These are phyloP conservation scores for Gnomoniopsis sp. DNA, from an alignment of 2,329 filamentous ascomycete genomes.

Conservation along the genomic window DNA sequence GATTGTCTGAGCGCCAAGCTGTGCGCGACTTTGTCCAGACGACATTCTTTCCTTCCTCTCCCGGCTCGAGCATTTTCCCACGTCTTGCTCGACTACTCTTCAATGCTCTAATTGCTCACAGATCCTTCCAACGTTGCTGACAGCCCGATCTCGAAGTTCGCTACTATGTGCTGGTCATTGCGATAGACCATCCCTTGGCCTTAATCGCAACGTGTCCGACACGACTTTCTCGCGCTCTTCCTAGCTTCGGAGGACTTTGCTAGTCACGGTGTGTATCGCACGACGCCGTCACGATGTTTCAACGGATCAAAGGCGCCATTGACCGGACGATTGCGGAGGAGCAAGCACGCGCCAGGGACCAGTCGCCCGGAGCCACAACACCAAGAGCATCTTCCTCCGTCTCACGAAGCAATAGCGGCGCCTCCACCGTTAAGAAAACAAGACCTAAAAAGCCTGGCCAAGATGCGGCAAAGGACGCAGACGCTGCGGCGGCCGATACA, in stretches of 20 bases:
- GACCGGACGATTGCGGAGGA: conserved; percentile 88
- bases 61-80: too few relatives aligned
- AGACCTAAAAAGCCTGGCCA: conserved; percentile 41
- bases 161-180: not conserved
- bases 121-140: too few relatives aligned
- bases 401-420: conserved; percentile 31
- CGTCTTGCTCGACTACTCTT: too few relatives aligned
- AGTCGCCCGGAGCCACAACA: conserved; percentile 33
- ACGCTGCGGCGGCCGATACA: conserved; percentile 49
- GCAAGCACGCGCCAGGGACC: conserved; percentile 70
- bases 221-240: not conserved
- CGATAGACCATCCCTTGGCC: too few relatives aligned
- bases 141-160: not conserved
- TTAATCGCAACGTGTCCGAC: not conserved
- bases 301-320: conserved; percentile 82
- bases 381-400: conserved; percentile 39
- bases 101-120: too few relatives aligned
- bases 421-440: conserved; percentile 30
- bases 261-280: not conserved
- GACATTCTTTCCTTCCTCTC: too few relatives aligned
- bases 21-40: too few relatives aligned
- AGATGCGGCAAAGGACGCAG: conserved; percentile 28
- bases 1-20: too few relatives aligned
- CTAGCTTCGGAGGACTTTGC: not conserved
- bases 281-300: conserved; percentile 13